These are phyloP conservation scores for Penicillium corylophilum DNA, from an alignment of 2,329 filamentous ascomycete genomes.

Conservation along the genomic window DNA sequence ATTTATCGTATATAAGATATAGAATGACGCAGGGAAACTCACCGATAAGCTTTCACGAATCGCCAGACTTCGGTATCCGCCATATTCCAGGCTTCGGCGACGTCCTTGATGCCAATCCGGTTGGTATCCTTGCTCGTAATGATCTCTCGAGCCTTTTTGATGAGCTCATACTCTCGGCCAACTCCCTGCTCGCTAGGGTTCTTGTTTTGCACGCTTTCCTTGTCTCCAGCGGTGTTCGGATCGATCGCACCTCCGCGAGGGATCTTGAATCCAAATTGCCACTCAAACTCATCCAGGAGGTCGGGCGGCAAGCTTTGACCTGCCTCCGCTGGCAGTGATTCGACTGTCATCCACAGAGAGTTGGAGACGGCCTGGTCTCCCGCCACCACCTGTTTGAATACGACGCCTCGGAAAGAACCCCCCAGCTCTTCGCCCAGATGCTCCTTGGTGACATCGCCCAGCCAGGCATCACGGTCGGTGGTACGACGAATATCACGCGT, in stretches of 20 bases:
- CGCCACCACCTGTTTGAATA: constrained; percentile 79
- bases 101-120: constrained; percentile 42
- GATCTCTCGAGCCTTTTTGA: constrained; percentile 51
- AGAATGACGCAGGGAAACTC: constrained; percentile 12
- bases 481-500: constrained; percentile 65
- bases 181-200: constrained; percentile 41
- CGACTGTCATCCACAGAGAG: constrained; percentile 80
- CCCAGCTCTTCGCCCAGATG: constrained; percentile 62
- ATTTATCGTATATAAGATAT: background rate
- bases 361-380: constrained; percentile 62
- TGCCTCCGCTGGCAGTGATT: constrained; percentile 50
- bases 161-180: constrained; percentile 46
- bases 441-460: constrained; percentile 68
- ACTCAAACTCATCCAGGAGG: constrained; percentile 68
- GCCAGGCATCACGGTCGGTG: constrained; percentile 75
- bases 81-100: constrained; percentile 56
- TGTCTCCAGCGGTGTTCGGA: constrained; percentile 35
- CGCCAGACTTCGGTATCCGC: constrained; percentile 65
- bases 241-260: constrained; percentile 54
- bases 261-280: constrained; percentile 83
- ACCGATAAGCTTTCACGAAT: constrained; percentile 60
- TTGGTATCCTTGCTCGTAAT: constrained; percentile 41
- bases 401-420: constrained; percentile 64
- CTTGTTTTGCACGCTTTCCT: constrained; percentile 36
- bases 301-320: constrained; percentile 55